Conservation (phyloP, 805 yeast genomes). For the Starmerella floris region DNA sequence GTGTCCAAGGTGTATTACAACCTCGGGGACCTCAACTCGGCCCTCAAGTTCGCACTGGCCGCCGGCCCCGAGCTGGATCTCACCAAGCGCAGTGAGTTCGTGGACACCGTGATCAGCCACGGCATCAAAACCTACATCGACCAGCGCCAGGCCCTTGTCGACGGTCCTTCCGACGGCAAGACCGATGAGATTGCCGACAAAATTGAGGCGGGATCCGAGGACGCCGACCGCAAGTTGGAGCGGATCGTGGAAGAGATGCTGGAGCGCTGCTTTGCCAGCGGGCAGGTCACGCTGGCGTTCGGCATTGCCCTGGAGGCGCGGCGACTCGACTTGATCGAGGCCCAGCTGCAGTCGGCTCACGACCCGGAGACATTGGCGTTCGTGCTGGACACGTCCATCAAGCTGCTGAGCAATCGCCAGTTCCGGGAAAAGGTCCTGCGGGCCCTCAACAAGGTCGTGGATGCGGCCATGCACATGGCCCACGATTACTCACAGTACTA, state of each 20-base stretch:
- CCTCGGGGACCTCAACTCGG: constrained; percentile 82
- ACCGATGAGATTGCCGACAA: background rate
- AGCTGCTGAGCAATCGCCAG: constrained; percentile 48
- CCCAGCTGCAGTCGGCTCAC: constrained; percentile 34
- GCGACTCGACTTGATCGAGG: constrained; percentile 66
- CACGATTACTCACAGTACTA: constrained; percentile 55
- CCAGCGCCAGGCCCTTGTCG: constrained; percentile 41
- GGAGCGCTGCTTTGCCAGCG: constrained; percentile 54
- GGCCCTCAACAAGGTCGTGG: constrained; percentile 47
- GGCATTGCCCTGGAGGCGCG: constrained; percentile 85
- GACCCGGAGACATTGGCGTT: constrained; percentile 35
- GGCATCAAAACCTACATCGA: constrained; percentile 74
- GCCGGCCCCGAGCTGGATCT: constrained; percentile 73
- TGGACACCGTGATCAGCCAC: constrained; percentile 85
- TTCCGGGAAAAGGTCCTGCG: constrained; percentile 57
- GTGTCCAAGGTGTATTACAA: constrained; percentile 86
- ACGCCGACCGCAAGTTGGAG: constrained; percentile 32
- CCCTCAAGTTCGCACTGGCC: constrained; percentile 75
- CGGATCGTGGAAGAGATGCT: constrained; percentile 78
- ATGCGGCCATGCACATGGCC: constrained; percentile 24
- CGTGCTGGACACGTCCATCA: constrained; percentile 52
- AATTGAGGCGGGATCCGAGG: background rate
- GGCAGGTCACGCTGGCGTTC: constrained; percentile 66
- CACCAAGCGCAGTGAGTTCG: constrained; percentile 65
- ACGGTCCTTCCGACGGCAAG: constrained; percentile 17